A percentile compares a stretch with the other conserved stretches of the same genome.
phyloP scores from a whole-genome alignment of 2,329 filamentous ascomycete genomes.

The Cordyceps pruinosa region DNA sequence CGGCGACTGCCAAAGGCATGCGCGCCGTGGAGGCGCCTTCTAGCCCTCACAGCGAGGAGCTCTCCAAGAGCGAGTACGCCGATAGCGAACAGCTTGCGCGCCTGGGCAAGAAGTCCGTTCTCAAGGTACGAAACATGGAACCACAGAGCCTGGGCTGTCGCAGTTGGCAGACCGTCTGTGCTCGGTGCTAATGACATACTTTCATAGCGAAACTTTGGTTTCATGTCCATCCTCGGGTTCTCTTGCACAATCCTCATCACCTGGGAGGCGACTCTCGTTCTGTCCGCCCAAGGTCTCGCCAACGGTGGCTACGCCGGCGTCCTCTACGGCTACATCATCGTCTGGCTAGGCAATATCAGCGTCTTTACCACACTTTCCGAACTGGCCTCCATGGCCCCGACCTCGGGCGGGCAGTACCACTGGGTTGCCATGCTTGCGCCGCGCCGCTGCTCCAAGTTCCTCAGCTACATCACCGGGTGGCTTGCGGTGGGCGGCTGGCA shows the following conservation, averaged over 20 bases:
- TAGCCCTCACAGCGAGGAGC: conserved; percentile 1
- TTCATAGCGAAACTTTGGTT: conserved; percentile 34
- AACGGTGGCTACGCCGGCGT: conserved; percentile 44
- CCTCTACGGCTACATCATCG: conserved; percentile 41
- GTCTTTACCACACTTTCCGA: conserved; percentile 28
- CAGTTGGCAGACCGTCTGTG: too few species aligned
- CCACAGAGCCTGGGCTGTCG: background rate
- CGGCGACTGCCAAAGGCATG: conserved; percentile 2
- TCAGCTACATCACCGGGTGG: conserved; percentile 23
- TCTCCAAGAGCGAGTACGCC: background rate
- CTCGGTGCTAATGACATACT: too few species aligned
- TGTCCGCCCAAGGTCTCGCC: conserved; percentile 21
- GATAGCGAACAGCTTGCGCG: conserved; percentile 8
- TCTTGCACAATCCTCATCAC: conserved; percentile 40
- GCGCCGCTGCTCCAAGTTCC: conserved; percentile 35
- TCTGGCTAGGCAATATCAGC: conserved; percentile 34
- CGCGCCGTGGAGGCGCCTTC: background rate
- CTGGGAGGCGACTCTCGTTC: conserved; percentile 35
- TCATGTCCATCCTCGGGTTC: conserved; percentile 39
- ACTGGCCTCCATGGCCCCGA: conserved; percentile 35
- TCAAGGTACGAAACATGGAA: conserved; percentile 5
- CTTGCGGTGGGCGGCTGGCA: conserved; percentile 22
- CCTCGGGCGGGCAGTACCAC: conserved; percentile 50
- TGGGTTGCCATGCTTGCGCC: conserved; percentile 46
- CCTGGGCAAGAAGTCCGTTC: conserved; percentile 12